Conservation (phyloP, 768 basidiomycete genomes). For the Leccinum olivaceopallidum region DNA sequence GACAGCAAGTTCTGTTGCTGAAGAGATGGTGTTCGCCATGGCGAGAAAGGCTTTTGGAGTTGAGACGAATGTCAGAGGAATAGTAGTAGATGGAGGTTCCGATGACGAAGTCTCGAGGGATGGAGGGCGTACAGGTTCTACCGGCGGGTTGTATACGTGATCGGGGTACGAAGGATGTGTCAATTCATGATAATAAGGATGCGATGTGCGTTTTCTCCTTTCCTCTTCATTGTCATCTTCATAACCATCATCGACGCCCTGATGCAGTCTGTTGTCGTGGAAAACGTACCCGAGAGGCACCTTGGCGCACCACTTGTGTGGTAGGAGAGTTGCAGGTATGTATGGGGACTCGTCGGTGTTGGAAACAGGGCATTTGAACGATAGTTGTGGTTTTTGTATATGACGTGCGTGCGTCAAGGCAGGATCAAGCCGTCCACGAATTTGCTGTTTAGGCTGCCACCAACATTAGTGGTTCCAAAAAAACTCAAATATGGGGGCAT, state of each 20-base stretch:
- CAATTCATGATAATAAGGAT: conserved; percentile 90
- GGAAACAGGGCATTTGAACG: conserved; percentile 60
- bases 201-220: conserved; percentile 35
- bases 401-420: conserved; percentile 73
- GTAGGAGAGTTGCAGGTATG: conserved; percentile 56
- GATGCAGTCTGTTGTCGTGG: conserved; percentile 28
- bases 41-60: conserved; percentile 52
- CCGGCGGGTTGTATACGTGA: conserved; percentile 56
- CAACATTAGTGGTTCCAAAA: conserved; percentile 10
- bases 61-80: conserved; percentile 69
- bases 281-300: conserved; percentile 75
- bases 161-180: conserved; percentile 69
- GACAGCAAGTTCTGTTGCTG: conserved; percentile 79
- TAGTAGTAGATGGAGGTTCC: not conserved
- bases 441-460: conserved; percentile 33
- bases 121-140: conserved; percentile 51
- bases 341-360: conserved; percentile 61
- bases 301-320: conserved; percentile 80
- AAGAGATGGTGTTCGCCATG: conserved; percentile 70
- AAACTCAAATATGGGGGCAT: conserved; percentile 1
- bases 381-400: conserved; percentile 79
- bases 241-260: conserved; percentile 16
- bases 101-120: conserved; percentile 56
- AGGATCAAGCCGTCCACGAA: conserved; percentile 52
- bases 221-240: conserved; percentile 25